Base-by-base conservation (phyloP, 208 protist species). In the Leishmania major region DNA sequence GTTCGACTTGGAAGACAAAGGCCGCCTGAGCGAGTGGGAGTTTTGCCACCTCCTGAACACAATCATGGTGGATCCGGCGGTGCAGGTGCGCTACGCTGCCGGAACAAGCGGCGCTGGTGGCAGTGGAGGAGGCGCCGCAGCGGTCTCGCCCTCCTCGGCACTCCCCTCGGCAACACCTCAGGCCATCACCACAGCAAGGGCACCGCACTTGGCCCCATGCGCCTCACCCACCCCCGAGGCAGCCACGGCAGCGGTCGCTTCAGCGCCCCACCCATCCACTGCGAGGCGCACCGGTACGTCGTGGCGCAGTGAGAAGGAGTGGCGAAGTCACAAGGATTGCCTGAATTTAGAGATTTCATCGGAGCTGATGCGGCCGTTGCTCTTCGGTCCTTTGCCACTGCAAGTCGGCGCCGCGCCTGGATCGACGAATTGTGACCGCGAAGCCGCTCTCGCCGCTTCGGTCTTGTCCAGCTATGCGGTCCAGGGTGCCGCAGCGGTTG, bases 11-110 rank as follows among this genome's bases (percentile, higher is more conserved):
- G 87, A 91, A 73, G 85, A 87, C 82, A 85, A 90, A 62, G 77
- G 75, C 72, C 81, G 79, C 47, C 84, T 96, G 40, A 89, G 82
- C 70, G 82, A 86, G 59, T 43, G 71, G 51, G 89, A 94, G 70
- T 92, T 94, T 62, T 81, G 75, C 19, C 72, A 84, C 17, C 67
- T 96, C 22, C 43, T 96, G 19, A 93, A 94, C 77, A 91, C 90
- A 1, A 88, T 96, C 74, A 94, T 94, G 89, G 87, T 94, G 40
- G 93, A 96, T 70, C 88, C 89, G 3, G 81, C 77, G 1, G 93
- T 96, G 49, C 89, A 91, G 81, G 69, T 96, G 57, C 35, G 22
- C 25, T 81, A 43, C 76, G 25, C 73, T 1, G 69, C 11, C 0
- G 8, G 37, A 4, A 19, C 15, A 37, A 45, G 15, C 35, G 47